phyloP scores from a whole-genome alignment of 139 green algal species.

The Tetratostichococcus sp. region DNA sequence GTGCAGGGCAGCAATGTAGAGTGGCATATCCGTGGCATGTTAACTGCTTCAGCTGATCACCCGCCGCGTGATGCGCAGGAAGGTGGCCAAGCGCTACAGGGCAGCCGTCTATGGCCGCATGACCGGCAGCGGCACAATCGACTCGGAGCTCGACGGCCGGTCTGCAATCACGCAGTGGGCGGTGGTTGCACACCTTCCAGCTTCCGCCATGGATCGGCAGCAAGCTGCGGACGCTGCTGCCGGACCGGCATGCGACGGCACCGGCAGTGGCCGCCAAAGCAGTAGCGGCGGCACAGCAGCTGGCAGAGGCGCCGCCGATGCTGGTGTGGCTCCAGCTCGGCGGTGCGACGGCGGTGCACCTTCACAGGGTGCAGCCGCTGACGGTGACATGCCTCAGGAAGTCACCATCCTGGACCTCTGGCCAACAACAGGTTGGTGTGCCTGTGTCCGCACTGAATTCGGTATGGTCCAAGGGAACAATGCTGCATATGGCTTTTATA shows the following conservation, averaged over 20 bases:
- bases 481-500: not conserved
- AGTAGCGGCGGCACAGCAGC: conserved; percentile 6
- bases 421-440: conserved; percentile 58
- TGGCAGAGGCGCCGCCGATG: too few relatives aligned
- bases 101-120: conserved; percentile 48
- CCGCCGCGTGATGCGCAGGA: not conserved
- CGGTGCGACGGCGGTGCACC: too few relatives aligned
- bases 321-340: too few relatives aligned
- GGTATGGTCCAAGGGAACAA: too few relatives aligned
- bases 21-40: too few relatives aligned
- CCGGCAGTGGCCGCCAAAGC: not conserved
- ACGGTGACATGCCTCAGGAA: conserved; percentile 6
- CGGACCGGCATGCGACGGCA: conserved; percentile 4
- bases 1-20: too few relatives aligned
- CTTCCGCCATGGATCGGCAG: not conserved
- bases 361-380: too few relatives aligned
- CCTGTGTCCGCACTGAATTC: too few relatives aligned
- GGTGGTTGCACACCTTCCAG: conserved; percentile 4
- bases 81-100: conserved; percentile 51
- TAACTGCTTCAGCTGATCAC: not conserved
- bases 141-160: conserved; percentile 19
- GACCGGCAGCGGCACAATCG: conserved; percentile 33
- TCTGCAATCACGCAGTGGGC: conserved; percentile 24
- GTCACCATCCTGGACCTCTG: conserved; percentile 52
- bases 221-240: not conserved